Base-by-base conservation (phyloP, 31 red algal genomes). In the Odonthalia washingtoniensis region DNA sequence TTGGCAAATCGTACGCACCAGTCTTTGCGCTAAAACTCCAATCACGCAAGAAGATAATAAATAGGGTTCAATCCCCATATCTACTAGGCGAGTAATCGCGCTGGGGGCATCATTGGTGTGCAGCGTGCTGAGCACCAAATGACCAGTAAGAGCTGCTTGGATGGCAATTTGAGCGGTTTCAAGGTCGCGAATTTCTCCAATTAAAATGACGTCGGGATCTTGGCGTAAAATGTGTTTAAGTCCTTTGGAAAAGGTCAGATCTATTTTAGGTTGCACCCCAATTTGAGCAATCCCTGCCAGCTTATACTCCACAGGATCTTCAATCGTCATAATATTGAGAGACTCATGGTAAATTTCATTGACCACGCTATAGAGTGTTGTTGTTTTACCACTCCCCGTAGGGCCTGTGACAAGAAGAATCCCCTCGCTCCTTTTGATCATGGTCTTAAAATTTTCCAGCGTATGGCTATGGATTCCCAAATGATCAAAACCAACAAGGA, bases 101-200 rank as follows among this genome's bases (percentile, higher is more conserved):
- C 81, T 74, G 28, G 67, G 65, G 28, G 81, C 67, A 42, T 84
- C 81, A 42, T 74, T 84, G 36, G 81, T 84, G 65, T 84, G 81
- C n/a, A 84, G 31, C 40, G 81, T 84, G 81, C 33, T 41, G 24
- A 84, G 40, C n/a, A 84, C 81, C 66, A 84, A 84, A 65, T 84
- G 81, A 75, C 81, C 81, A 30, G 81, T 84, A 44, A 74, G 81
- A 30, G 81, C 26, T 40, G 81, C 81, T 31, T 84, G 21, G 31
- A 84, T 70, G n/a, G 81, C 81, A 43, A 74, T 74, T n/a, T 70
- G 27, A 38, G 81, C 81, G 34, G 81, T 84, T 32, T 84, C 65
- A n/a, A 30, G n/a, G 39, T 84, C 81, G 40, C 81, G 81, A 74
- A 84, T 84, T 65, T 84, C 81, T 26, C 81, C 81, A n/a, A 84